These are phyloP conservation scores for Piloderma croceum DNA, from an alignment of 768 basidiomycete genomes.

Conservation along the genomic window DNA sequence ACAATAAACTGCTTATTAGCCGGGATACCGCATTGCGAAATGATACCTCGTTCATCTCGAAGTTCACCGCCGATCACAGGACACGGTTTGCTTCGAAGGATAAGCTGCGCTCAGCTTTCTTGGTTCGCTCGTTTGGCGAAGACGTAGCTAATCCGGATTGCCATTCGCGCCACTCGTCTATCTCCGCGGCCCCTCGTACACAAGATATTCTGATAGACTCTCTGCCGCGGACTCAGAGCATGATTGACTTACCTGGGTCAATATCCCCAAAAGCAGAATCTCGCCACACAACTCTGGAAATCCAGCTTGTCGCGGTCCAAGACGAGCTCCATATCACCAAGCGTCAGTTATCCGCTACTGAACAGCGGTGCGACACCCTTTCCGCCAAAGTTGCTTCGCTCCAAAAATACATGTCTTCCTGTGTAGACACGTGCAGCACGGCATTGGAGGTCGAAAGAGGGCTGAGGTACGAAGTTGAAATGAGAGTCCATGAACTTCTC, in stretches of 20 bases:
- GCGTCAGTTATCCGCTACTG: too few species aligned
- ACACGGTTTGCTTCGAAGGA: slow-evolving; percentile 12
- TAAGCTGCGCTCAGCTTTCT: slow-evolving; percentile 19
- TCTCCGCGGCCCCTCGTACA: too few species aligned
- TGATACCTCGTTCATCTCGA: slow-evolving; percentile 8
- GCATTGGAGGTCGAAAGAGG: slow-evolving; percentile 22
- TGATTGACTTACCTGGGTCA: too few species aligned
- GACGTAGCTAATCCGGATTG: too few species aligned
- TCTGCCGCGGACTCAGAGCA: too few species aligned
- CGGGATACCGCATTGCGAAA: slow-evolving; percentile 20
- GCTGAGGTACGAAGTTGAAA: slow-evolving; percentile 18
- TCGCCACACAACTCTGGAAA: too few species aligned
- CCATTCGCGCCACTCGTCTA: too few species aligned
- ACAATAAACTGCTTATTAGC: slow-evolving; percentile 22
- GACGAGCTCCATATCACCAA: too few species aligned
- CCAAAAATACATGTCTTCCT: slow-evolving; percentile 17
- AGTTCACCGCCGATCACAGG: background rate
- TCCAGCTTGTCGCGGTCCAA: too few species aligned
- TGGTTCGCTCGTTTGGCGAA: too few species aligned
- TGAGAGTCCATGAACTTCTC: background rate
- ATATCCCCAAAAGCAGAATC: too few species aligned
- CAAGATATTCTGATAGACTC: too few species aligned
- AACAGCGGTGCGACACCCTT: slow-evolving; percentile 15
- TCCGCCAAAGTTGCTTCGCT: slow-evolving; percentile 13
- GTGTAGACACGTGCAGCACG: slow-evolving; percentile 21